Evolutionary conservation across 2,329 filamentous ascomycete genomes (phyloP).

Genomic region (Xylariaceae sp.): DNA sequence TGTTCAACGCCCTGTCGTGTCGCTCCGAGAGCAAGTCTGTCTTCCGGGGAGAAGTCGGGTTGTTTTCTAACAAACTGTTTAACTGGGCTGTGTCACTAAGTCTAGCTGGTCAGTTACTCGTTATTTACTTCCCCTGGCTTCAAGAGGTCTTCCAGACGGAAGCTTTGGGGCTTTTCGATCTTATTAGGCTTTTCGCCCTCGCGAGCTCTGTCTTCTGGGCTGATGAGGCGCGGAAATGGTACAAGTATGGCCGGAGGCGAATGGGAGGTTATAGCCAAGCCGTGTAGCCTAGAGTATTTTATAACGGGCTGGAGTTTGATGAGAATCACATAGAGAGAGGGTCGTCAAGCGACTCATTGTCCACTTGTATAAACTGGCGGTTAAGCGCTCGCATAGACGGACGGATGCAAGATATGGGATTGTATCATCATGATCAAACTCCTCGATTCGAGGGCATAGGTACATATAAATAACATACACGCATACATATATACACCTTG

Average conservation of each 20-base stretch:
- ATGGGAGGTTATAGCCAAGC: slow-evolving; percentile 64
- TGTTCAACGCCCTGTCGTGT: slow-evolving; percentile 97
- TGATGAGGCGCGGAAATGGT: slow-evolving; percentile 86
- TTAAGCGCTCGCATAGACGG: too few species aligned
- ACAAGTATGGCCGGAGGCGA: slow-evolving; percentile 57
- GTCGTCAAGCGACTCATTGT: too few species aligned
- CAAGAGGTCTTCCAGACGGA: slow-evolving; percentile 97
- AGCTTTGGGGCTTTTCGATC: slow-evolving; percentile 69
- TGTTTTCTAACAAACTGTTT: slow-evolving; percentile 89
- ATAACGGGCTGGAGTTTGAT: too few species aligned
- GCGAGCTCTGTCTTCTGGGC: slow-evolving; percentile 94
- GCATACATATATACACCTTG: too few species aligned
- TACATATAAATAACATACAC: too few species aligned
- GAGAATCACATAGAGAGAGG: too few species aligned
- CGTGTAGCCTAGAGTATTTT: slow-evolving; percentile 42
- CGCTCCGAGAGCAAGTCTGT: slow-evolving; percentile 89
- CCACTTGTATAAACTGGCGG: too few species aligned
- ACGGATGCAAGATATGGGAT: too few species aligned
- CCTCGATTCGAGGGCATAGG: too few species aligned
- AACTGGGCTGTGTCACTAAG: slow-evolving; percentile 91
- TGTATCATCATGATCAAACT: too few species aligned
- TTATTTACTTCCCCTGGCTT: slow-evolving; percentile 92
- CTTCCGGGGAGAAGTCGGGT: slow-evolving; percentile 76
- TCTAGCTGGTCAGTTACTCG: slow-evolving; percentile 79
- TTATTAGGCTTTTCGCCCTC: slow-evolving; percentile 68